Base-by-base conservation (phyloP, 192 early-diverging fungal genomes). In the Entophlyctis luteolus region DNA sequence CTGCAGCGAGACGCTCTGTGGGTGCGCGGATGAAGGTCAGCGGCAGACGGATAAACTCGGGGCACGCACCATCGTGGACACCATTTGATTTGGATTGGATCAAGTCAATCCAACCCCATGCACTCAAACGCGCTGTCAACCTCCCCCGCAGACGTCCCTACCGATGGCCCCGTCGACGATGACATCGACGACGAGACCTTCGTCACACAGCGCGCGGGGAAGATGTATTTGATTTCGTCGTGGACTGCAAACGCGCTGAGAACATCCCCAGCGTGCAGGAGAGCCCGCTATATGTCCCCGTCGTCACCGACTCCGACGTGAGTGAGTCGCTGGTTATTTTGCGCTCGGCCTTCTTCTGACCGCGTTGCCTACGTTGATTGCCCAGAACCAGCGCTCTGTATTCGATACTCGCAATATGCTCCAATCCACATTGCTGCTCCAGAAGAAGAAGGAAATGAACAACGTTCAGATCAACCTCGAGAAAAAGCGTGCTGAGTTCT, bases 381-480 rank as follows among this genome's bases (percentile, higher is more conserved):
- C 23, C n/a, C 25, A 38, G 33, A 63, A 75, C 62, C 75, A 78
- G 2, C 45, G 50, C 18, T 55, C 72, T 27, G 50, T 79, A 47
- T 79, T 83, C 39, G 72, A 79, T 20, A 71, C 76, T 38, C 56
- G 76, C 28, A 42, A 76, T 20, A 79, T 79, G 23, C 57, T 86
- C 37, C 84, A 86, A 36, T 84, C 81, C 4, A 86, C 84, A 31
- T 68, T 86, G 27, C 67, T 86, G 35, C 72, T 86, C 6, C 81
- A 80, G 52, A 86, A 86, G 53, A 86, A 86, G 60, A 76, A 78
- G 48, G 84, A 86, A 48, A 86, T 86, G 81, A 58, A 79, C 46
- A 38, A 69, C 14, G 81, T 86, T 3, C 84, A 86, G 53, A 52
- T 58, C 29, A 67, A 70, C 52, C 71, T 86, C 53, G 84, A 86